Base-by-base conservation (phyloP, 148 eudicot species). In the Pouteria glomerata region DNA sequence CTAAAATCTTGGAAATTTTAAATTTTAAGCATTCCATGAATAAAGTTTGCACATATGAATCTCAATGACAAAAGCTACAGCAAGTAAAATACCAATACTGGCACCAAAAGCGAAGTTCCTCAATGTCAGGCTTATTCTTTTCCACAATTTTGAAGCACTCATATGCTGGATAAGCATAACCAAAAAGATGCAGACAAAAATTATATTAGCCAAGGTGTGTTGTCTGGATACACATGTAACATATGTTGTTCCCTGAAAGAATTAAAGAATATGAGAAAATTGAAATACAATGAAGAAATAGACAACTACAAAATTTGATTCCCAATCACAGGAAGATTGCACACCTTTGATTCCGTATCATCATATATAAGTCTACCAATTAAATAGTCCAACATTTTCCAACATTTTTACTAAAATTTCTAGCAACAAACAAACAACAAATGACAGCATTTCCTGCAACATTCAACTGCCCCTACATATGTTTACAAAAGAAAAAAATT, bases 151-250 rank as follows among this genome's bases (percentile, higher is more conserved):
- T 94, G 74, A 64, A 91, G 73, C 98, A 94, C 80, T 91, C 93
- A 56, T 94, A 94, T 26, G 98, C 98, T 23, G 98, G 98, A 79
- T 91, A 94, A 50, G 85, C 93, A 85, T 94, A 94, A 15, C 98
- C 98, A 71, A 94, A 83, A 23, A 85, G n/a, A n/a, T n/a, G n/a
- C n/a, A n/a, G n/a, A n/a, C n/a, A n/a, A n/a, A n/a, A n/a, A n/a
- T n/a, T n/a, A n/a, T n/a, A n/a, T n/a, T n/a, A n/a, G n/a, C n/a
- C n/a, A n/a, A n/a, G n/a, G n/a, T n/a, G n/a, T n/a, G n/a, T n/a
- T n/a, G n/a, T n/a, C n/a, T n/a, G n/a, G n/a, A n/a, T n/a, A n/a
- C n/a, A n/a, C n/a, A n/a, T n/a, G n/a, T n/a, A n/a, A 95, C 94
- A 71, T 85, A 95, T 76, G 86, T 65, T 65, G 99, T 88, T 79